Conservation (phyloP, 2,329 filamentous ascomycete genomes). For the Alternaria gaisen region DNA sequence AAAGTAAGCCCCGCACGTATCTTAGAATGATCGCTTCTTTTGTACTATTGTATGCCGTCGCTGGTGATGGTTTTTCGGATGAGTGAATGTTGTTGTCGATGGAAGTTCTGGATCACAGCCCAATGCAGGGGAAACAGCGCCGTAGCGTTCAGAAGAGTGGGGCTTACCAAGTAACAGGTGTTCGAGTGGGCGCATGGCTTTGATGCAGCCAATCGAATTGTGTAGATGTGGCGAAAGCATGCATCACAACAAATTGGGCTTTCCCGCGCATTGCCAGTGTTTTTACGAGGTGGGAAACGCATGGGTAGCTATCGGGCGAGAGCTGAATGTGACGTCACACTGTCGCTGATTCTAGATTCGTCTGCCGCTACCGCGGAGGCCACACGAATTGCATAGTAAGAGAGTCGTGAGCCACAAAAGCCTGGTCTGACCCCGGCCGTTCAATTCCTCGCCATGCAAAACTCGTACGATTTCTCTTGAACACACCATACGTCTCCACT, state of each 20-base stretch:
- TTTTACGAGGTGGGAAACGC: not conserved
- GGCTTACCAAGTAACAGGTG: not conserved
- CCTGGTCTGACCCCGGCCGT: conserved; percentile 20
- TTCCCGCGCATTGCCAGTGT: not conserved
- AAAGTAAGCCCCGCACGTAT: not conserved
- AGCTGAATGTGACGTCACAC: conserved; percentile 11
- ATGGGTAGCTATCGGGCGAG: not conserved
- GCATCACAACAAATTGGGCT: not conserved
- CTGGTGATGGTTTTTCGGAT: not conserved
- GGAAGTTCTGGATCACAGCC: not conserved
- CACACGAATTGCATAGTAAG: not conserved
- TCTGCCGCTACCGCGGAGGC: conserved; percentile 2
- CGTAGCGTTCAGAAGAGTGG: conserved; percentile 1
- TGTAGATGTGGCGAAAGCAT: not conserved
- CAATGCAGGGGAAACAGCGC: not conserved
- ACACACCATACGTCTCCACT: conserved; percentile 13
- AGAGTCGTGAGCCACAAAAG: conserved; percentile 17
- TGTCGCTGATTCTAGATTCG: not conserved
- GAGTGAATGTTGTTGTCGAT: not conserved
- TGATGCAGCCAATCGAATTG: not conserved
- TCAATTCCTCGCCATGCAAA: conserved; percentile 19
- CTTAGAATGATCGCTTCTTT: not conserved
- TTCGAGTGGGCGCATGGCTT: not conserved
- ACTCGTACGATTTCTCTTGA: conserved; percentile 33
- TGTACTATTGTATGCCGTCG: not conserved